phyloP scores from a whole-genome alignment of 2,329 filamentous ascomycete species.

The Exophiala dermatitidis region DNA sequence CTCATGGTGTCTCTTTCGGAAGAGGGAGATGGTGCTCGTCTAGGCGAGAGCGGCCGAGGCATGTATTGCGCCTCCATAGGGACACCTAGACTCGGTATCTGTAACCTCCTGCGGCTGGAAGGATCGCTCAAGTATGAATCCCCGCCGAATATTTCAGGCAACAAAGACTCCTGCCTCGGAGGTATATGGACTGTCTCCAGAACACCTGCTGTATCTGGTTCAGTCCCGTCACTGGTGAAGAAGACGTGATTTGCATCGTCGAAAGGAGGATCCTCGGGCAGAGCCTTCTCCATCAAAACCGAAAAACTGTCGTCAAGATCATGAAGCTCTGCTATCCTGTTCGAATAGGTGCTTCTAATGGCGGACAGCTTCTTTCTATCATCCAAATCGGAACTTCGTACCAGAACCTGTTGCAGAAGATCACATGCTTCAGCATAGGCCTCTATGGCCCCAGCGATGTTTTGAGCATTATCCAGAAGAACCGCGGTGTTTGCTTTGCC shows the following conservation, averaged over 20 bases:
- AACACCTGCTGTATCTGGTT: conserved; percentile 25
- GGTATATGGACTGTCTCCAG: conserved; percentile 24
- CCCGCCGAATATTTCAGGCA: conserved; percentile 24
- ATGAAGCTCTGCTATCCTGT: conserved; percentile 78
- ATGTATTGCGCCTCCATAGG: conserved; percentile 53
- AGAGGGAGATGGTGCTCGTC: conserved; percentile 48
- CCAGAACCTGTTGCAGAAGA: conserved; percentile 78
- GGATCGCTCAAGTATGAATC: conserved; percentile 19
- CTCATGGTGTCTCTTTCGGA: conserved; percentile 12
- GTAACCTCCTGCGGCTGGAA: conserved; percentile 23
- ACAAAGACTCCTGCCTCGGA: conserved; percentile 26
- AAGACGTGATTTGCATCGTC: conserved; percentile 41
- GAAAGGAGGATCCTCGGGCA: conserved; percentile 65
- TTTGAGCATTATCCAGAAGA: conserved; percentile 89
- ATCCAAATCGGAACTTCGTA: conserved; percentile 73
- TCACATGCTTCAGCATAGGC: conserved; percentile 88
- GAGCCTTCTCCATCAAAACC: conserved; percentile 57
- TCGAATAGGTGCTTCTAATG: conserved; percentile 85
- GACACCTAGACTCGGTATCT: conserved; percentile 25
- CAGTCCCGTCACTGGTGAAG: conserved; percentile 24
- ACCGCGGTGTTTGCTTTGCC: conserved; percentile 96
- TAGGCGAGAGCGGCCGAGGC: conserved; percentile 64
- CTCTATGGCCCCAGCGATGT: conserved; percentile 82
- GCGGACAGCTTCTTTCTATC: conserved; percentile 86
- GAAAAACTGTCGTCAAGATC: conserved; percentile 54